These are phyloP conservation scores for Suillus weaverae DNA, from an alignment of 768 basidiomycete species.

Conservation along the genomic window DNA sequence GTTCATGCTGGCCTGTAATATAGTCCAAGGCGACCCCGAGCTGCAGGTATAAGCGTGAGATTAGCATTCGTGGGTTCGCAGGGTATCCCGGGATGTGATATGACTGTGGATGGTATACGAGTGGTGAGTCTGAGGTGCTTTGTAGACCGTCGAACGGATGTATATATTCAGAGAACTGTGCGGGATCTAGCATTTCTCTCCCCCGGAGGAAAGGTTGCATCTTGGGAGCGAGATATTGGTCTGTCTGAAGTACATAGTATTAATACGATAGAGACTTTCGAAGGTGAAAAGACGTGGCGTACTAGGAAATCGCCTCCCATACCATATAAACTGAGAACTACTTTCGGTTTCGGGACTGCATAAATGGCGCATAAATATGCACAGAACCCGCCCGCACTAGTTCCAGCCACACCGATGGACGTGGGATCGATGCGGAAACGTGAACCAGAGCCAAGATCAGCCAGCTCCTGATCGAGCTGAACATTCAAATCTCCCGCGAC, in stretches of 20 bases:
- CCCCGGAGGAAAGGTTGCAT: conserved; percentile 51
- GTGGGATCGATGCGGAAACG: conserved; percentile 42
- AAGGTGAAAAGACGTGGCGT: conserved; percentile 9
- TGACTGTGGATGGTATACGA: conserved; percentile 45
- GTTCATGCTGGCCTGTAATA: conserved; percentile 44
- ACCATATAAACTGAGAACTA: conserved; percentile 57
- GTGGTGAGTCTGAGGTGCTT: conserved; percentile 41
- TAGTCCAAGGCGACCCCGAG: conserved; percentile 59
- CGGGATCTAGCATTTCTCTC: conserved; percentile 53
- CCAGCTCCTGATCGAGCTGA: conserved; percentile 11
- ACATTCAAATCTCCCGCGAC: conserved; percentile 29
- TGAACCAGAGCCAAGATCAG: background rate
- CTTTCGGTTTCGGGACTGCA: conserved; percentile 52
- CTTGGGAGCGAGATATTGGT: conserved; percentile 53
- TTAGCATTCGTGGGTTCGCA: conserved; percentile 60
- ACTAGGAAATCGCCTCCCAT: conserved; percentile 62
- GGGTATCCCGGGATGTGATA: conserved; percentile 57
- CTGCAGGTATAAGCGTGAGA: conserved; percentile 59
- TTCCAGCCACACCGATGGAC: conserved; percentile 53
- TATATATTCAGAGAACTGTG: conserved; percentile 45
- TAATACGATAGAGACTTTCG: conserved; percentile 1
- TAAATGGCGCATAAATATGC: conserved; percentile 61
- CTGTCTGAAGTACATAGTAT: conserved; percentile 38
- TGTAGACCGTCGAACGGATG: conserved; percentile 38
- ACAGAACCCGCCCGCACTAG: conserved; percentile 63